Evolutionary conservation across 345 rosid genomes (phyloP).

Genomic region (Turnera subulata): DNA sequence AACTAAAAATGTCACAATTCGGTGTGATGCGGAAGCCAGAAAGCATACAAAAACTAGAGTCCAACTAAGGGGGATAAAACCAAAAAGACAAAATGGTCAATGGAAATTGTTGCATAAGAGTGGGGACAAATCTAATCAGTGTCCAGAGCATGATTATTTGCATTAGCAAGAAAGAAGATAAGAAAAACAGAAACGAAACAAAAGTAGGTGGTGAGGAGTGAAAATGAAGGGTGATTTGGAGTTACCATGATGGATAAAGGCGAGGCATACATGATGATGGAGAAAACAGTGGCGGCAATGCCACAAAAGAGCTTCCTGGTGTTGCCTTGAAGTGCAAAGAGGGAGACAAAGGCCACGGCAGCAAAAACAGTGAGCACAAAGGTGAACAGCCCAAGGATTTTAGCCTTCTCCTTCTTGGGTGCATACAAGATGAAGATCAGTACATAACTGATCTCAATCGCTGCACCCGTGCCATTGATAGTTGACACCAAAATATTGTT

Average conservation of each 20-base stretch:
- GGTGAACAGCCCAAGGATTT: slow-evolving; percentile 56
- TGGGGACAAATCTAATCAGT: no score
- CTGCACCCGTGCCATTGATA: slow-evolving; percentile 77
- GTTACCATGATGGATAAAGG: slow-evolving; percentile 95
- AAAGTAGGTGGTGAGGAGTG: no score
- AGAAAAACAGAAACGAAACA: no score
- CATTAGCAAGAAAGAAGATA: no score
- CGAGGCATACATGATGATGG: slow-evolving; percentile 92
- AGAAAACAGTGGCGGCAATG: slow-evolving; percentile 72
- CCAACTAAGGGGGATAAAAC: no score
- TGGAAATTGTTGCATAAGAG: no score
- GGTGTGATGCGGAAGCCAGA: no score
- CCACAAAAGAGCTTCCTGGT: slow-evolving; percentile 80
- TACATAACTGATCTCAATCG: slow-evolving; percentile 64
- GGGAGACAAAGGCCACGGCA: slow-evolving; percentile 54
- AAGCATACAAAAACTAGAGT: no score
- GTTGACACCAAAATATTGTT: slow-evolving; percentile 75
- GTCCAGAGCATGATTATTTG: no score
- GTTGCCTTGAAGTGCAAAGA: slow-evolving; percentile 63
- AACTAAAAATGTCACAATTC: no score
- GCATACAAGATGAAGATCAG: slow-evolving; percentile 59
- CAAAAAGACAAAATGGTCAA: no score
- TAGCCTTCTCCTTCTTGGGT: slow-evolving; percentile 66
- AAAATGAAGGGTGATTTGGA: neutral
- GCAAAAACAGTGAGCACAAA: slow-evolving; percentile 54